phyloP scores from a whole-genome alignment of 2,329 filamentous ascomycete genomes.

The Colletotrichum sp. region DNA sequence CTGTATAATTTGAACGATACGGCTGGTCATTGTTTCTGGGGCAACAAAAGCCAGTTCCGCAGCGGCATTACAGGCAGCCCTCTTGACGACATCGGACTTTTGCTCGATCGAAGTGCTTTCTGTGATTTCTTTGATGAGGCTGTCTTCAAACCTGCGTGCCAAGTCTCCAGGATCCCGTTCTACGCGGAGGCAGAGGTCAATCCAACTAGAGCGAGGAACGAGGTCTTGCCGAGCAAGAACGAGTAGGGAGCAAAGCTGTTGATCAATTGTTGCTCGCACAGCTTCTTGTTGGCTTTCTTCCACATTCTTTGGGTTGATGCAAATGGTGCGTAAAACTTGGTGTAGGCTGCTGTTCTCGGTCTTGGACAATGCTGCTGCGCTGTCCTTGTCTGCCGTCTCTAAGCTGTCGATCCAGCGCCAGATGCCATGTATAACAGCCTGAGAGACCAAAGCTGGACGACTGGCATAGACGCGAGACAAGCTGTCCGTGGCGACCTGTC shows the following conservation, averaged over 20 bases:
- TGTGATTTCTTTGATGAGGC: constrained; percentile 72
- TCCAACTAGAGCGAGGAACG: constrained; percentile 84
- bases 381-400: constrained; percentile 80
- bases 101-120: constrained; percentile 51
- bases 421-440: constrained; percentile 72
- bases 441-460: constrained; percentile 62
- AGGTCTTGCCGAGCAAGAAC: constrained; percentile 81
- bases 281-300: constrained; percentile 49
- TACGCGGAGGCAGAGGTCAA: constrained; percentile 81
- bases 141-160: constrained; percentile 66
- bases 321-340: constrained; percentile 66
- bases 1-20: constrained; percentile 75
- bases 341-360: constrained; percentile 69
- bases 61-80: constrained; percentile 82
- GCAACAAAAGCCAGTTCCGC: constrained; percentile 94
- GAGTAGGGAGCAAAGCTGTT: constrained; percentile 77
- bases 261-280: constrained; percentile 40
- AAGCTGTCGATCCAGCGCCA: constrained; percentile 79
- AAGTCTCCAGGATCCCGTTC: constrained; percentile 84
- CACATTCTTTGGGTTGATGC: constrained; percentile 60
- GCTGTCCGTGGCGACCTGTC: constrained; percentile 65
- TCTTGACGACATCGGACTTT: constrained; percentile 55
- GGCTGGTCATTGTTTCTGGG: constrained; percentile 79
- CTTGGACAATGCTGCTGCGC: constrained; percentile 69
- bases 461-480: constrained; percentile 71